Conservation (phyloP, 768 basidiomycete species). For the Leccinum rimulosum region DNA sequence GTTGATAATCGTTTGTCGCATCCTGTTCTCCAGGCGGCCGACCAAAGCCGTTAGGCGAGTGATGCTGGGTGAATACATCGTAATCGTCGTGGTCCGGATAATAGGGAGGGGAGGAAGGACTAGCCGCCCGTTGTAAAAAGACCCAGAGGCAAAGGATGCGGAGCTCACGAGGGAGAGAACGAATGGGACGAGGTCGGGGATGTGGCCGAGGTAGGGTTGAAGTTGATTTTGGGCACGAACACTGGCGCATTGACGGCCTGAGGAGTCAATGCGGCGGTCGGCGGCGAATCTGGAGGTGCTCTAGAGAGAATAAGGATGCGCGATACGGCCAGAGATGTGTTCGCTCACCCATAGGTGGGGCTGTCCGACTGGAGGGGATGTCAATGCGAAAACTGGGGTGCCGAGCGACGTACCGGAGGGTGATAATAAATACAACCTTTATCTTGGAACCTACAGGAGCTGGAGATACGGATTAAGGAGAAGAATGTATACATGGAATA, state of each 20-base stretch:
- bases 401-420: conserved; percentile 50
- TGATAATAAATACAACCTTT: conserved; percentile 86
- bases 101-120: conserved; percentile 29
- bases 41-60: conserved; percentile 4
- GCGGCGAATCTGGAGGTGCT: conserved; percentile 45
- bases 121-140: conserved; percentile 15
- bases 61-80: conserved; percentile 27
- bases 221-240: conserved; percentile 71
- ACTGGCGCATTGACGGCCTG: conserved; percentile 82
- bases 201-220: conserved; percentile 32
- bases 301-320: conserved; percentile 21
- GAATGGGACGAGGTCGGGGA: conserved; percentile 25
- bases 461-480: conserved; percentile 27
- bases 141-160: not conserved
- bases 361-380: conserved; percentile 18
- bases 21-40: conserved; percentile 18
- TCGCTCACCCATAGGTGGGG: conserved; percentile 27
- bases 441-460: conserved; percentile 82
- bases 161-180: conserved; percentile 30
- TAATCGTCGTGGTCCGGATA: conserved; percentile 39
- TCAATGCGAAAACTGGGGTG: conserved; percentile 13
- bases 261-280: conserved; percentile 44
- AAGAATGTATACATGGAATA: not conserved
- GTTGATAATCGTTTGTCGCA: conserved; percentile 21
- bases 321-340: not conserved